A percentile compares a stretch with the other conserved stretches of the same genome.
Evolutionary conservation across 257 asterid species (phyloP).

Genomic region (Craterostigma plantagineum): DNA sequence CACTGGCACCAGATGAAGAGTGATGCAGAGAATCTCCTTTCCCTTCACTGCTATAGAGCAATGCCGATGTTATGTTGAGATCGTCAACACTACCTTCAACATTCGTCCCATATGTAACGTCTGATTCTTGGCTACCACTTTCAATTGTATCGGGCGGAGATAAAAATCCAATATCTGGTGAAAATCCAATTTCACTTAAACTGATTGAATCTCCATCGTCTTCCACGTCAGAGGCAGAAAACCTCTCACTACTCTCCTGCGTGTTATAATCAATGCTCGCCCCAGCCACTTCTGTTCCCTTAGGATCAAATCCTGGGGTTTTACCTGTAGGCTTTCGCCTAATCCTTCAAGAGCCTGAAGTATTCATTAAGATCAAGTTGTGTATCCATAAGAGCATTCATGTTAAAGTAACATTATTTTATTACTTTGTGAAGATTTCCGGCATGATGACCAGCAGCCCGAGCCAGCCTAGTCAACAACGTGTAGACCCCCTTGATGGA

Average conservation of each 20-base stretch:
- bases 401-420: constrained; percentile 1
- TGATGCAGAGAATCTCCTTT: constrained; percentile 15
- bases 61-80: constrained; percentile 26
- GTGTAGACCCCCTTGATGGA: constrained; percentile 76
- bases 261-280: constrained; percentile 28
- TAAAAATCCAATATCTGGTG: constrained; percentile 69
- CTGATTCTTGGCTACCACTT: constrained; percentile 46
- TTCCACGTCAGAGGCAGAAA: constrained; percentile 35
- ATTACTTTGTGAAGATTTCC: constrained; percentile 97
- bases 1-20: constrained; percentile 15
- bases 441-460: constrained; percentile 90
- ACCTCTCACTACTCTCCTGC: constrained; percentile 32
- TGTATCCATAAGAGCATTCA: constrained; percentile 2
- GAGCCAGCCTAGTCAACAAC: constrained; percentile 64
- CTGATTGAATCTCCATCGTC: constrained; percentile 28
- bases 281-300: constrained; percentile 36
- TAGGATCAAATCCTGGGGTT: no score
- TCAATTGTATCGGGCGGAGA: constrained; percentile 69
- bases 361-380: constrained; percentile 2
- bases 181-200: constrained; percentile 23
- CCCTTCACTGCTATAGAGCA: constrained; percentile 23
- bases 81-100: constrained; percentile 37
- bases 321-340: constrained; percentile 75
- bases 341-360: constrained; percentile 95
- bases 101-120: constrained; percentile 36